phyloP scores from a whole-genome alignment of 2,329 filamentous ascomycete species.

The Cryphonectria nitschkei region DNA sequence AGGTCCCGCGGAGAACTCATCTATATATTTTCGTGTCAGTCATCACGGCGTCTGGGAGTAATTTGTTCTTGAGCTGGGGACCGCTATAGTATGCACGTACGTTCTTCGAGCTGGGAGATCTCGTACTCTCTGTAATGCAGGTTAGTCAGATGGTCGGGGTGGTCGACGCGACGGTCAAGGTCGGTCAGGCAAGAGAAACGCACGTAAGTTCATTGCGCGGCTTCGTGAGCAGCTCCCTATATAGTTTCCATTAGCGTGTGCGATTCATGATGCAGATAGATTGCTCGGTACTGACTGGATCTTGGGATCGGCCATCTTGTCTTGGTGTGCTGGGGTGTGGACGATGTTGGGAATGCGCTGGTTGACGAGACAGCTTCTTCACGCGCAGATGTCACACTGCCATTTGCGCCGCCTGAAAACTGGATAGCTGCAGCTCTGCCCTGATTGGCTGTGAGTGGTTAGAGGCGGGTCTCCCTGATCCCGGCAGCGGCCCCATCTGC shows the following conservation, averaged over 20 bases:
- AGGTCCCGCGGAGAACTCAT: conserved; percentile 57
- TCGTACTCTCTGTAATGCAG: conserved; percentile 76
- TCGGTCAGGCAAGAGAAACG: conserved; percentile 42
- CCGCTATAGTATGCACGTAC: conserved; percentile 15
- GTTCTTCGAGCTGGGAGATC: conserved; percentile 65
- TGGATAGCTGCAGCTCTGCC: conserved; percentile 17
- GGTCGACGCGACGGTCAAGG: conserved; percentile 13
- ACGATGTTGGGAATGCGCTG: conserved; percentile 16
- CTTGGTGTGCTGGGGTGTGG: conserved; percentile 28
- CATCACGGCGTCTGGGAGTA: not conserved
- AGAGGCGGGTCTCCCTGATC: conserved; percentile 7
- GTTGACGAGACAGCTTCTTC: conserved; percentile 15
- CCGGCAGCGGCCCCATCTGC: conserved; percentile 7
- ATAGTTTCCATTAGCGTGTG: conserved; percentile 32
- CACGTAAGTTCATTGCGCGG: conserved; percentile 90
- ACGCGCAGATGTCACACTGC: conserved; percentile 14
- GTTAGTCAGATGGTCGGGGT: conserved; percentile 11
- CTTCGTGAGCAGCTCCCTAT: conserved; percentile 86
- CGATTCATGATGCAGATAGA: conserved; percentile 10
- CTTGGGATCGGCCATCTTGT: conserved; percentile 67
- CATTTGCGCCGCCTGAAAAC: conserved; percentile 22
- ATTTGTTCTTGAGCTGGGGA: not conserved
- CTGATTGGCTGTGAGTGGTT: conserved; percentile 17
- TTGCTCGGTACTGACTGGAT: conserved; percentile 64
- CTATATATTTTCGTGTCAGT: conserved; percentile 39